Evolutionary conservation across 345 rosid species (phyloP).

Genomic region (Eucalyptus albens): DNA sequence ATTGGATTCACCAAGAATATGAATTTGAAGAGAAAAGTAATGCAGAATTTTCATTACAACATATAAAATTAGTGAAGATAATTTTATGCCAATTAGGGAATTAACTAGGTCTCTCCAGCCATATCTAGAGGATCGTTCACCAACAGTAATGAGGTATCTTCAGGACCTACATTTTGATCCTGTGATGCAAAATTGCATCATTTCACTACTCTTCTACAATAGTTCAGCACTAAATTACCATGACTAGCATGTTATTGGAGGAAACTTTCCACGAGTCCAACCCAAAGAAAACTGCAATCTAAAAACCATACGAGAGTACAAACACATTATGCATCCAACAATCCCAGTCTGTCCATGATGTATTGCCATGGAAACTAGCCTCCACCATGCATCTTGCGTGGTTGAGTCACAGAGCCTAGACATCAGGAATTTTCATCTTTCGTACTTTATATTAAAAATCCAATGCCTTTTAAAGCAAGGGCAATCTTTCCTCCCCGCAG

Average conservation of each 20-base stretch:
- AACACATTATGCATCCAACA: not conserved
- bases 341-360: not conserved
- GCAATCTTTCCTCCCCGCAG: not conserved
- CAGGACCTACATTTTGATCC: not conserved
- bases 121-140: not conserved
- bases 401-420: not conserved
- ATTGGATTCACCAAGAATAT: not conserved
- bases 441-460: not conserved
- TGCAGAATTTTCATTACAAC: not conserved
- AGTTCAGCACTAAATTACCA: not conserved
- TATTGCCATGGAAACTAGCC: not conserved
- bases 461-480: not conserved
- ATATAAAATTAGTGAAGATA: not conserved
- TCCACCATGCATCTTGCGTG: not conserved
- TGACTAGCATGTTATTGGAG: not conserved
- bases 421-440: not conserved
- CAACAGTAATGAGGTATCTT: not conserved
- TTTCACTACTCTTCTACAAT: not conserved
- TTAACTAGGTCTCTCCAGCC: not conserved
- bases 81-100: not conserved
- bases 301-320: not conserved
- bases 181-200: not conserved
- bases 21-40: not conserved
- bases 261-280: not conserved
- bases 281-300: not conserved